These are phyloP conservation scores for Fusarium clavum DNA, from an alignment of 2,329 filamentous ascomycete genomes.

Conservation along the genomic window DNA sequence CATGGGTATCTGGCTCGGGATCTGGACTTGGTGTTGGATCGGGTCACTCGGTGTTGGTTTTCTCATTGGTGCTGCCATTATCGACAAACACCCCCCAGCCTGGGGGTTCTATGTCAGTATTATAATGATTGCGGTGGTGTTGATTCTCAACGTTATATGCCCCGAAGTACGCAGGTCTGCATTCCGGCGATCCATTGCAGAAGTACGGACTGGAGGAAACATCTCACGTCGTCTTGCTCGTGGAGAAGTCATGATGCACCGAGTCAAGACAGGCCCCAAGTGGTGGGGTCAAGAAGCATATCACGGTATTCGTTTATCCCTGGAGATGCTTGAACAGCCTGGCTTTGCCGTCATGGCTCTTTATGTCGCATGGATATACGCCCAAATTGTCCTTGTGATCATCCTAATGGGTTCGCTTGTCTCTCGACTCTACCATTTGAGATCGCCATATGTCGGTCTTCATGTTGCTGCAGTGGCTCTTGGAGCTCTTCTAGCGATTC, in stretches of 20 bases:
- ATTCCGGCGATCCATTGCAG: conserved; percentile 74
- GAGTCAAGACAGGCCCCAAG: conserved; percentile 75
- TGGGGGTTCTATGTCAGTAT: conserved; percentile 84
- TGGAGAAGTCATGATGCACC: conserved; percentile 82
- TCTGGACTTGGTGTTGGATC: conserved; percentile 83
- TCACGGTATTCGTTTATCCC: conserved; percentile 73
- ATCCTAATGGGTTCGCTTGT: conserved; percentile 78
- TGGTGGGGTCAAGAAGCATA: conserved; percentile 84
- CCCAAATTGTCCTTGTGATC: conserved; percentile 78
- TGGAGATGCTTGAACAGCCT: conserved; percentile 78
- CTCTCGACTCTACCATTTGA: conserved; percentile 74
- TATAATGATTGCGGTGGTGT: conserved; percentile 71
- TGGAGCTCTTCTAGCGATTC: conserved; percentile 76
- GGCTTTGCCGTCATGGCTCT: conserved; percentile 78
- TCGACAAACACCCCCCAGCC: conserved; percentile 70
- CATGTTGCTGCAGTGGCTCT: conserved; percentile 74
- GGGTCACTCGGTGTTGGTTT: conserved; percentile 79
- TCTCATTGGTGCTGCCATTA: conserved; percentile 75
- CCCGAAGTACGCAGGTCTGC: conserved; percentile 78
- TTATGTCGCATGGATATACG: conserved; percentile 84
- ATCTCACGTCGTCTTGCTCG: conserved; percentile 71
- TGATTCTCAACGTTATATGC: conserved; percentile 76
- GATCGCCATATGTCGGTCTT: conserved; percentile 73
- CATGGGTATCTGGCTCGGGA: conserved; percentile 81
- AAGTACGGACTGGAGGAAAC: conserved; percentile 66